Evolutionary conservation across 306 rosid species (phyloP).

Genomic region (Pyrus bretschneideri): DNA sequence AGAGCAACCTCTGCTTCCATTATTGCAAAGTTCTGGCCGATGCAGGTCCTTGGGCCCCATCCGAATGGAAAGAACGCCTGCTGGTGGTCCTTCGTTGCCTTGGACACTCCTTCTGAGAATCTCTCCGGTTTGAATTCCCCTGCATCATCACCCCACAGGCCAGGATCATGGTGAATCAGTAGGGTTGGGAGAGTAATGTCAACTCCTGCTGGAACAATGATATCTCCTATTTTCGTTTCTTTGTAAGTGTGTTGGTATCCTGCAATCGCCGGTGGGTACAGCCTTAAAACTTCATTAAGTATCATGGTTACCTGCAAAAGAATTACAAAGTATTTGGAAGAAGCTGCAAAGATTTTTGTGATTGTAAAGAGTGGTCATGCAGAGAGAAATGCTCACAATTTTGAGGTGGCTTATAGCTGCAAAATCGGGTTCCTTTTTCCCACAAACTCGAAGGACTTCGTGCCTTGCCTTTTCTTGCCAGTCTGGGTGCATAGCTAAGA

Average conservation of each 20-base stretch:
- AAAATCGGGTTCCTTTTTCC: constrained; percentile 25
- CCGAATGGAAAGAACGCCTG: constrained; percentile 45
- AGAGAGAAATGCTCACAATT: constrained; percentile 25
- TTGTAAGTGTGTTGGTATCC: constrained; percentile 33
- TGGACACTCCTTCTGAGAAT: constrained; percentile 35
- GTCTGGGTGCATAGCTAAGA: constrained; percentile 40
- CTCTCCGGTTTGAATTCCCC: constrained; percentile 50
- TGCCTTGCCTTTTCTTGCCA: constrained; percentile 57
- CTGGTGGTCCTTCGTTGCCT: constrained; percentile 27
- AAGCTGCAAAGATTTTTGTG: neutral
- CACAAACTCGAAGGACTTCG: constrained; percentile 37
- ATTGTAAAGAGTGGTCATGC: neutral
- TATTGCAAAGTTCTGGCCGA: constrained; percentile 43
- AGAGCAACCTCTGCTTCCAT: constrained; percentile 39
- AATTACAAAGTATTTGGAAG: neutral
- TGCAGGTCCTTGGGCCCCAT: constrained; percentile 47
- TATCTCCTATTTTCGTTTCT: constrained; percentile 29
- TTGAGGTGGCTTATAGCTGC: constrained; percentile 36
- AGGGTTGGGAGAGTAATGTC: constrained; percentile 39
- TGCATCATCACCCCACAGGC: constrained; percentile 42
- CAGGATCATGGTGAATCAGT: constrained; percentile 39
- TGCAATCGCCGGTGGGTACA: constrained; percentile 49
- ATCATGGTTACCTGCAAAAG: constrained; percentile 43
- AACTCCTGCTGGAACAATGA: constrained; percentile 37
- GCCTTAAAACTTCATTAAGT: constrained; percentile 43